Conservation (phyloP, 495 filamentous ascomycete species). For the Hypoxylon lienhwacheense region DNA sequence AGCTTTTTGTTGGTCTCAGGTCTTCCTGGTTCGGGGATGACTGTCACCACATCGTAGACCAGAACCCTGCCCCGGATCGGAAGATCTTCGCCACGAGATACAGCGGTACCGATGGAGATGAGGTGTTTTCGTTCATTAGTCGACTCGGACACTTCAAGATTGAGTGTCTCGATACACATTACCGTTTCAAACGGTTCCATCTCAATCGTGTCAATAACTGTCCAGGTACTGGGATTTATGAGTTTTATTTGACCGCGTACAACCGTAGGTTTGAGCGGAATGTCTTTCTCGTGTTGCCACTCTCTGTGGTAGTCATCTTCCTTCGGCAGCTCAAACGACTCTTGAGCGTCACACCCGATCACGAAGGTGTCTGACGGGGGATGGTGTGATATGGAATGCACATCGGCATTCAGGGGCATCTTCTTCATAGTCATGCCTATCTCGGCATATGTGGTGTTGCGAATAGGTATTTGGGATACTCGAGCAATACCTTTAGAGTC, state of each 20-base stretch:
- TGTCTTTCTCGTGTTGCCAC: constrained; percentile 69
- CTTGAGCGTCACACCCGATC: constrained; percentile 64
- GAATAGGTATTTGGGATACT: constrained; percentile 65
- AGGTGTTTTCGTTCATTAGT: constrained; percentile 82
- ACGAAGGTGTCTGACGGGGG: constrained; percentile 72
- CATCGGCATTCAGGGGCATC: constrained; percentile 67
- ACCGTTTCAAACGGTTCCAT: constrained; percentile 74
- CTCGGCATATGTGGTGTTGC: constrained; percentile 64
- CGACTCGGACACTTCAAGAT: constrained; percentile 85
- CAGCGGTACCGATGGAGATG: constrained; percentile 81
- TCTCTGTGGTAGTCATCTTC: constrained; percentile 81
- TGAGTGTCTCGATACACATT: constrained; percentile 77
- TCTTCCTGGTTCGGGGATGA: constrained; percentile 82
- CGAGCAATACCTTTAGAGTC: constrained; percentile 66
- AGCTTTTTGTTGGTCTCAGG: constrained; percentile 83
- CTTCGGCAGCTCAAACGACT: constrained; percentile 78
- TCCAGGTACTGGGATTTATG: constrained; percentile 72
- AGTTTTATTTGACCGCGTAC: constrained; percentile 72
- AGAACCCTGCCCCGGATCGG: constrained; percentile 82
- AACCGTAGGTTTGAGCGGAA: constrained; percentile 65
- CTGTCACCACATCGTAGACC: constrained; percentile 87
- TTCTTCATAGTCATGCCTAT: constrained; percentile 70
- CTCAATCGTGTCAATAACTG: constrained; percentile 70
- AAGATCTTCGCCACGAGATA: constrained; percentile 84
- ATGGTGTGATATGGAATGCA: constrained; percentile 76